These are phyloP conservation scores for Annulohypoxylon maeteangense DNA, from an alignment of 495 filamentous ascomycete species.

Conservation along the genomic window DNA sequence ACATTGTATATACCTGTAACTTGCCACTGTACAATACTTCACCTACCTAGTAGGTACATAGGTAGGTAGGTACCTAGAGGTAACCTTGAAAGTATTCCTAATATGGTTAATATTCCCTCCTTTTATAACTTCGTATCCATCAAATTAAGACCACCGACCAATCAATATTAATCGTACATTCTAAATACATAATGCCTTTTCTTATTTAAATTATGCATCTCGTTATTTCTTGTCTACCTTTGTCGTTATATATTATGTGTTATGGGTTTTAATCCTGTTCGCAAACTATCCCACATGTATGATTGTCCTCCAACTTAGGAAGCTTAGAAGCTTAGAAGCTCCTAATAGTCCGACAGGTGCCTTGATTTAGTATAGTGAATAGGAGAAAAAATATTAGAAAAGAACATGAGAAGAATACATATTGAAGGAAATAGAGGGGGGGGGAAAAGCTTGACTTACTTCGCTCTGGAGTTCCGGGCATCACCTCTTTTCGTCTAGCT, in stretches of 20 bases:
- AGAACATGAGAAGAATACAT: not conserved
- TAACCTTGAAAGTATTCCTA: not conserved
- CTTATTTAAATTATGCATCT: slow-evolving; percentile 15
- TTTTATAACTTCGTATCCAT: slow-evolving; percentile 17
- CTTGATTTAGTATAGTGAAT: not conserved
- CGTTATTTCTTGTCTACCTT: not conserved
- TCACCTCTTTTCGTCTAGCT: not conserved
- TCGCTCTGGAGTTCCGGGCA: not conserved
- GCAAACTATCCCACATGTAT: not conserved
- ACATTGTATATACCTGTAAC: too few relatives aligned
- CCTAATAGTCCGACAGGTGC: not conserved
- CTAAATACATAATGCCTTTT: not conserved
- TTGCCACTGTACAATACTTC: too few relatives aligned
- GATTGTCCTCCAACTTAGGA: not conserved
- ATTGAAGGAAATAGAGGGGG: not conserved
- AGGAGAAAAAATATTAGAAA: not conserved
- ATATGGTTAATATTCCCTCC: slow-evolving; percentile 11
- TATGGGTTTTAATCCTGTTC: not conserved
- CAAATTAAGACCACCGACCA: slow-evolving; percentile 2
- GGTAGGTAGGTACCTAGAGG: not conserved
- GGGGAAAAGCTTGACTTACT: not conserved
- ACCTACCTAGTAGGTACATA: not conserved
- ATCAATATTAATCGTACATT: not conserved
- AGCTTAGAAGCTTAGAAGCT: not conserved
- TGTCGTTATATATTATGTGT: not conserved